Evolutionary conservation across 2,329 filamentous ascomycete species (phyloP), one percentile per base, ranked within the genome.

Genomic region (Colletotrichum ledebouriae): DNA sequence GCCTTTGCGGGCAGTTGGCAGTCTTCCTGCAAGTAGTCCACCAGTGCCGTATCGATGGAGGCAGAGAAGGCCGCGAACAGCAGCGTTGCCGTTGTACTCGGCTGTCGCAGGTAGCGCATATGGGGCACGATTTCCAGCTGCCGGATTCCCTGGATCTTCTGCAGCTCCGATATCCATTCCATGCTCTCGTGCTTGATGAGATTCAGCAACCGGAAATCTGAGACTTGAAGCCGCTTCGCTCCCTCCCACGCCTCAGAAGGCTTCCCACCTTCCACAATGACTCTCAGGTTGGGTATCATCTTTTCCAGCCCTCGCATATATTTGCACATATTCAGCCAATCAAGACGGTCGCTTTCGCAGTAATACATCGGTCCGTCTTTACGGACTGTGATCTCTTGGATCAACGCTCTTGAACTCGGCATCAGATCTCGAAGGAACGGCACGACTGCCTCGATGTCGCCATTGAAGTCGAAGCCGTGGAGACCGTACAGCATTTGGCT

Each of bases 381-480:
- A 25, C 85, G 84, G 20, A 91, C 72, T 12, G 82, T 81, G 11
- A 91, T 76, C 41, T 82, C 80, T 34, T 80, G 78, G 67, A 90
- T 77, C 53, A 85, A 78, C 10, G 76, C 74, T 39, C 85, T 81
- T 2, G 85, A 83, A 17, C 75, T 72, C 1, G 83, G 80, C 2
- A 85, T 86, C 39, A 89, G 81, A 74, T 90, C 87, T 37, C 80
- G 78, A 44, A 91, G 79, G 74, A 90, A 90, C 0, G 88, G 87
- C 1, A 85, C 81, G 6, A 88, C 82, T 15, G 88, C 86, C 76
- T 90, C 88, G 71, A 90, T 80, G 76, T 87, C 82, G 55, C 82
- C 81, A 69, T 84, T 85, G 75, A 91, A 91, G 72, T 86, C 84
- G 75, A 90, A 90, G 0, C 79, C 79, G 74, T 89, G 86, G 63